Evolutionary conservation across 2,329 filamentous ascomycete genomes (phyloP).

Genomic region (Fonsecaea multimorphosa): DNA sequence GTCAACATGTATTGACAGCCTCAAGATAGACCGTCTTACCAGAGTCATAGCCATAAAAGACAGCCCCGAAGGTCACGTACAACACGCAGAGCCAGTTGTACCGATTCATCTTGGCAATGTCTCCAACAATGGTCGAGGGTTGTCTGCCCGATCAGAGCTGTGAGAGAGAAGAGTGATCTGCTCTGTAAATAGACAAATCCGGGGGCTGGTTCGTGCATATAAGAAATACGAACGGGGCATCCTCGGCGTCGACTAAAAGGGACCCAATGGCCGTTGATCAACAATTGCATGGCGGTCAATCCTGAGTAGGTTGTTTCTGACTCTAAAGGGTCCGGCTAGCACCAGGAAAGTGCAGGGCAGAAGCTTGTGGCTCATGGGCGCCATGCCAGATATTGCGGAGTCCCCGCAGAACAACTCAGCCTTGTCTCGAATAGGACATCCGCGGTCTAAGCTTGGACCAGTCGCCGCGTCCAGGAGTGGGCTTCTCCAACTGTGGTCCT

Average conservation of each 20-base stretch:
- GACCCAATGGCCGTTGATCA: neutral
- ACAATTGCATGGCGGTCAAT: neutral
- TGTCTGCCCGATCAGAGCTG: neutral
- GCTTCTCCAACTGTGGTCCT: neutral
- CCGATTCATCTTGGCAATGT: constrained; percentile 6
- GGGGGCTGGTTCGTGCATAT: neutral
- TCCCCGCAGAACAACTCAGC: neutral
- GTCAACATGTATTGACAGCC: neutral
- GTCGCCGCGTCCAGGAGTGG: neutral
- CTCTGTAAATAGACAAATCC: neutral
- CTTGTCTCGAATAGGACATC: constrained; percentile 1
- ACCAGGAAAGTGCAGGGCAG: neutral
- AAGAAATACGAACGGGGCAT: neutral
- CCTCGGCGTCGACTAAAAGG: neutral
- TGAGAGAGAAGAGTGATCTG: neutral
- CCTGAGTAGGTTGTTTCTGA: constrained; percentile 3
- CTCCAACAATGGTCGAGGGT: neutral
- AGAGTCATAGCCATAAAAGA: constrained; percentile 23
- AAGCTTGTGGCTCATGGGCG: neutral
- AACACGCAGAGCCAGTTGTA: constrained; percentile 18
- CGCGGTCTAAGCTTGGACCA: neutral
- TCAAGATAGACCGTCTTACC: constrained; percentile 1
- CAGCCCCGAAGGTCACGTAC: constrained; percentile 17
- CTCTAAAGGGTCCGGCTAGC: neutral
- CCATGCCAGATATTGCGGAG: neutral